Base-by-base conservation (phyloP, 2,329 filamentous ascomycete genomes). In the Cordyceps fumosorosea region DNA sequence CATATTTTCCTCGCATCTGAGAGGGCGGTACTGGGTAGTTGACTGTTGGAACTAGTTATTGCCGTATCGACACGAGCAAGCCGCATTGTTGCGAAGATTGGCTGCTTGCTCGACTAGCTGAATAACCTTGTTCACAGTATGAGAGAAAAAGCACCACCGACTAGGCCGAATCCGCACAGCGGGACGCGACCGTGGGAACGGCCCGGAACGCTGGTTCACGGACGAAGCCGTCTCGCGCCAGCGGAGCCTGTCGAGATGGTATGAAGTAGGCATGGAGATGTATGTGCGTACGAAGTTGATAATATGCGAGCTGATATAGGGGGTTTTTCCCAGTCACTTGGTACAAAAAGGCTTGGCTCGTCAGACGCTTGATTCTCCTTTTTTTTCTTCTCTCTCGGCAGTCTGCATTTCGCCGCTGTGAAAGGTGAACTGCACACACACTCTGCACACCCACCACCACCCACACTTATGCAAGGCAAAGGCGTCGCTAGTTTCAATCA, bases 101-200 rank as follows among this genome's bases (percentile, higher is more conserved):
- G 29, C 8, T 29, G 29, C 29, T 29, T 29, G 29, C 34, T 37
- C 8, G 11, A 37, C 12, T 37, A 14, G 8, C 34, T 14, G 7
- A 14, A 37, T 12, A 37, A 37, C n/a, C 42, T 44, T 44, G n/a
- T 42, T 18, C 14, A 20, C 42, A 18, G n/a, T 5, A 20, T 8
- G 16, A 18, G n/a, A 44, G n/a, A 44, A 26, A 29, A 40, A 16
- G 11, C 22, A 16, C 40, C 16, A 34, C 18, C 26, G 24, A 40
- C 54, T 45, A 56, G 54, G 16, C 52, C 40, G 3, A 29, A 55
- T 44, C 7, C 40, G 53, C 44, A 56, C 24, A 37, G 44, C 55
- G 55, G 55, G 42, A 47, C 47, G 42, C 42, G 55, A 57, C 55
- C 44, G 16, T 57, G 55, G 55, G 55, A 48, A 18, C 55, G 55